Percentiles rank a stretch among this genome's conserved stretches.
phyloP scores from a whole-genome alignment of 163 green algal species.

The Chloromonas sp. region DNA sequence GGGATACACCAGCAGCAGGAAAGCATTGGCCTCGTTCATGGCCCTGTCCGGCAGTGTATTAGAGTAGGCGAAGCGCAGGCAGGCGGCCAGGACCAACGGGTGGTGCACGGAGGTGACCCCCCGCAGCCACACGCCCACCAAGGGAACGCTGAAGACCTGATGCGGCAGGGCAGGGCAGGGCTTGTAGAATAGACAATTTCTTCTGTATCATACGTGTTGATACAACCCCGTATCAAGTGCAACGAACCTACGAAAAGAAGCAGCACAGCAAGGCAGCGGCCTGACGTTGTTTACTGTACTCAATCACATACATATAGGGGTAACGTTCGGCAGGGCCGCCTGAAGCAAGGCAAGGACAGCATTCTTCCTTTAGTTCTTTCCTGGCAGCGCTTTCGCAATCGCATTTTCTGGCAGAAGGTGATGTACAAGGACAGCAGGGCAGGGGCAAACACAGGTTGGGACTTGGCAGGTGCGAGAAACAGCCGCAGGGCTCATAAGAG shows the following conservation, averaged over 20 bases:
- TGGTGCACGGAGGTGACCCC: conserved; percentile 16
- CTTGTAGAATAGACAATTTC: too few species aligned
- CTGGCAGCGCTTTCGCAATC: too few species aligned
- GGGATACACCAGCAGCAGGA: conserved; percentile 47
- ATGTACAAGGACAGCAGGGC: too few species aligned
- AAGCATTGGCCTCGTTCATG: conserved; percentile 20
- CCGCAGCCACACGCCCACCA: conserved; percentile 51
- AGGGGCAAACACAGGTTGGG: too few species aligned
- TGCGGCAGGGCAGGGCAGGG: background rate
- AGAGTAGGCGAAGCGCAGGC: conserved; percentile 33
- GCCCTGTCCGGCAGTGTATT: conserved; percentile 33
- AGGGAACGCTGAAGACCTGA: conserved; percentile 44
- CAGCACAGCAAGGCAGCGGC: background rate
- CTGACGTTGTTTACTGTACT: background rate
- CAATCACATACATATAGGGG: too few species aligned
- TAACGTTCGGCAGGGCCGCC: too few species aligned
- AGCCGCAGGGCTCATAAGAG: too few species aligned
- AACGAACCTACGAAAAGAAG: background rate
- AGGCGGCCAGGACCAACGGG: conserved; percentile 28
- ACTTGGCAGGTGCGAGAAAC: too few species aligned
- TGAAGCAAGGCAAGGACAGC: too few species aligned
- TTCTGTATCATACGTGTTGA: too few species aligned
- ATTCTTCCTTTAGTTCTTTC: too few species aligned
- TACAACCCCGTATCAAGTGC: background rate
- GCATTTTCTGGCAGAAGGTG: too few species aligned